Evolutionary conservation across 257 asterid species (phyloP).

Genomic region (Pogostemon cablin): DNA sequence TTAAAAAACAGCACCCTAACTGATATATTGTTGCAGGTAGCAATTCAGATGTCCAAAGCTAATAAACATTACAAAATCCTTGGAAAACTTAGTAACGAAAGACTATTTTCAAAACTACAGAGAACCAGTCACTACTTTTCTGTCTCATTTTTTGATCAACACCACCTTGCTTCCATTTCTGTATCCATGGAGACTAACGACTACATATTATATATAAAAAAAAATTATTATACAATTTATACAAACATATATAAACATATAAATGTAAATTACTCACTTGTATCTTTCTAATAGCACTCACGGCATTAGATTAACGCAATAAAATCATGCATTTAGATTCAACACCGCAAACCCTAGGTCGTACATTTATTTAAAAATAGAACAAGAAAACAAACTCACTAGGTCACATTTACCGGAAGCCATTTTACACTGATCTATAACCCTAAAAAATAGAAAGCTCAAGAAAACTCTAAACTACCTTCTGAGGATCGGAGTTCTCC

Average conservation of each 20-base stretch:
- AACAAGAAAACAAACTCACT: neutral
- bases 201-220: neutral
- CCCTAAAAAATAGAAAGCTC: neutral
- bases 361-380: neutral
- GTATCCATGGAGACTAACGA: neutral
- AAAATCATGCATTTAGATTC: neutral
- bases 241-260: neutral
- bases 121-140: neutral
- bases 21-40: conserved; percentile 17
- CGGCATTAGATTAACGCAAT: neutral
- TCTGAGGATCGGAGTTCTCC: conserved; percentile 71
- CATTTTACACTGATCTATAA: neutral
- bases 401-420: neutral
- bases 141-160: neutral
- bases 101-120: neutral
- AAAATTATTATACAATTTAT: neutral
- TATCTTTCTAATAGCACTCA: neutral
- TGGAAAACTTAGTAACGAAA: neutral
- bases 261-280: neutral
- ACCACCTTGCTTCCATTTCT: neutral
- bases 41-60: neutral
- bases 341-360: conserved; percentile 8
- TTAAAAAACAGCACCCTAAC: neutral
- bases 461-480: conserved; percentile 43
- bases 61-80: neutral